phyloP scores from a whole-genome alignment of 768 basidiomycete species.

The Psilocybe subaeruginosa region DNA sequence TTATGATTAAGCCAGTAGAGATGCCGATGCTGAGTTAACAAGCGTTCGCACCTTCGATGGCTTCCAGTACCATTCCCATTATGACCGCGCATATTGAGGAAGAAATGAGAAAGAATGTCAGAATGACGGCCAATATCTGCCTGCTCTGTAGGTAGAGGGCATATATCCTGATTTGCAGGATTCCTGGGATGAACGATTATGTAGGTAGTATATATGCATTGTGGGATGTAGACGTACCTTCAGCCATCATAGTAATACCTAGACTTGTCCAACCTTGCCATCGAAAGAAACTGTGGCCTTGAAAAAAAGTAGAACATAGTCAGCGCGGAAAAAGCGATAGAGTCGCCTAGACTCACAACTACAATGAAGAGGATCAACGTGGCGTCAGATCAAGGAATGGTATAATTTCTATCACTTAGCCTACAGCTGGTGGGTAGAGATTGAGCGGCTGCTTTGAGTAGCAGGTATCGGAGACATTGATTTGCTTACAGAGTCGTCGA shows the following conservation, averaged over 20 bases:
- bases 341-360: neutral
- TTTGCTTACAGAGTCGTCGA: neutral
- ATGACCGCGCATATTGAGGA: neutral
- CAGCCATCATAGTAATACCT: neutral
- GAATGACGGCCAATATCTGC: neutral
- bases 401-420: too few species aligned
- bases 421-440: too few species aligned
- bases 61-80: neutral
- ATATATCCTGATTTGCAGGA: conserved; percentile 2
- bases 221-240: neutral
- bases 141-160: neutral
- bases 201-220: neutral
- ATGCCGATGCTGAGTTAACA: too few species aligned
- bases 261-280: conserved; percentile 1
- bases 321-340: neutral
- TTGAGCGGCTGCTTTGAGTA: too few species aligned
- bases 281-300: neutral
- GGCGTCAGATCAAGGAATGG: neutral
- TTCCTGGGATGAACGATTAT: neutral
- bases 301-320: neutral
- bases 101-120: neutral
- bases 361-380: neutral
- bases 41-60: neutral
- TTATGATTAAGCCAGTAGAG: too few species aligned
- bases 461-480: too few species aligned